phyloP scores from a whole-genome alignment of 768 basidiomycete species.

The Chalciporus chontae region DNA sequence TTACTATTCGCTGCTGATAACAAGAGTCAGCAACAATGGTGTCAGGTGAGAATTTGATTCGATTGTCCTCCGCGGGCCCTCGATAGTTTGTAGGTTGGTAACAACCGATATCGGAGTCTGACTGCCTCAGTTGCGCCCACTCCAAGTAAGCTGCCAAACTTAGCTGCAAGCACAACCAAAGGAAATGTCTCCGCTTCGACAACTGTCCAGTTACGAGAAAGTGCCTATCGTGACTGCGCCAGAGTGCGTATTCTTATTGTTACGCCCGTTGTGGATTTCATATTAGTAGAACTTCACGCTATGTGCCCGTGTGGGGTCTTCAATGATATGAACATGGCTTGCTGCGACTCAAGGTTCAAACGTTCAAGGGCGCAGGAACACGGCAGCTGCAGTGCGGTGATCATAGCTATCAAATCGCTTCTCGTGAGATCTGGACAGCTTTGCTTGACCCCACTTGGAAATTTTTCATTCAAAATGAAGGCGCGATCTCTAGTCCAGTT shows the following conservation, averaged over 20 bases:
- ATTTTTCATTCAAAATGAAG: conserved; percentile 26
- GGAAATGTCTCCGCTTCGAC: no score
- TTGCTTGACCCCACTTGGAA: conserved; percentile 14
- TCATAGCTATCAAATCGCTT: conserved; percentile 21
- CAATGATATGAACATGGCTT: no score
- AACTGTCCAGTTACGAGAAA: neutral
- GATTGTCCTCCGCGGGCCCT: conserved; percentile 23
- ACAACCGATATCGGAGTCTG: conserved; percentile 7
- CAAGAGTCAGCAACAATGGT: neutral
- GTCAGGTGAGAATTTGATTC: neutral
- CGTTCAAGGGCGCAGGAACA: conserved; percentile 11
- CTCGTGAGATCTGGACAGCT: conserved; percentile 10
- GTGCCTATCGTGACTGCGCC: no score
- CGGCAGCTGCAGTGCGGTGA: conserved; percentile 18
- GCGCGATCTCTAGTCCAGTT: conserved; percentile 6
- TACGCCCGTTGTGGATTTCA: no score
- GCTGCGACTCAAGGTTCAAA: conserved; percentile 14
- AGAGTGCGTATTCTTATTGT: no score
- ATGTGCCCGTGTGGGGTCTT: neutral
- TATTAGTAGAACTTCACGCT: neutral
- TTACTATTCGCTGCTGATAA: conserved; percentile 1
- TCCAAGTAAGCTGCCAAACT: no score
- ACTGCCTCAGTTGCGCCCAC: neutral
- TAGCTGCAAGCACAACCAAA: no score
- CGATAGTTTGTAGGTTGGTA: conserved; percentile 17